A percentile compares a stretch with the other conserved stretches of the same genome.
Evolutionary conservation across 169 alveolate genomes (phyloP).

Genomic region (Plasmodium relictum): DNA sequence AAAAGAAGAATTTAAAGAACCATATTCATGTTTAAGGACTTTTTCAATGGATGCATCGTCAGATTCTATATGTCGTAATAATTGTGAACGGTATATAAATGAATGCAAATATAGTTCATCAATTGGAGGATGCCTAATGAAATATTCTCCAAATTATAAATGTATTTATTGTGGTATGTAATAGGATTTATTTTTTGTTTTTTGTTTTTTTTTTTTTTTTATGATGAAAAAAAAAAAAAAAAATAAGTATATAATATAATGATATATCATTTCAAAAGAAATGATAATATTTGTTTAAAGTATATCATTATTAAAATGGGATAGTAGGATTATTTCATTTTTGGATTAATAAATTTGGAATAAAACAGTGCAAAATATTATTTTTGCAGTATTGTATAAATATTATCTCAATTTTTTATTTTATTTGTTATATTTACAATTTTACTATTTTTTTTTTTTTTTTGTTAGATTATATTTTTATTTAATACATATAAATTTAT

Average conservation of each 20-base stretch:
- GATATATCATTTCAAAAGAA: no score
- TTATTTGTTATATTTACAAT: no score
- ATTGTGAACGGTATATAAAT: constrained; percentile 33
- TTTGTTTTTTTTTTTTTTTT: neutral
- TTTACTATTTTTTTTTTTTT: no score
- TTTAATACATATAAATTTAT: no score
- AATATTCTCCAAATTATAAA: constrained; percentile 21
- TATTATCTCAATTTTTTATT: no score
- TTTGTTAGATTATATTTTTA: no score
- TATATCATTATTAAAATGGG: no score
- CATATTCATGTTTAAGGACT: constrained; percentile 45
- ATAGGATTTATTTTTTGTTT: neutral
- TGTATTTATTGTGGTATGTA: constrained; percentile 74
- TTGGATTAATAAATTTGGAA: no score
- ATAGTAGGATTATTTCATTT: no score
- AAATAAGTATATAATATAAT: neutral
- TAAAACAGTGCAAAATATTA: no score
- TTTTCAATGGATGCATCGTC: constrained; percentile 22
- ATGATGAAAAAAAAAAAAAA: constrained; percentile 5
- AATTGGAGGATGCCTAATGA: constrained; percentile 37
- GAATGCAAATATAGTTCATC: constrained; percentile 13
- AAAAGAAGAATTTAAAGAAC: constrained; percentile 60
- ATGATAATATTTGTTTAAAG: no score
- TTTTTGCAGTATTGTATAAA: no score
- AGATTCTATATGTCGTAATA: constrained; percentile 41